These are phyloP conservation scores for Pugionium dolabratum DNA, from an alignment of 345 rosid genomes.

Conservation along the genomic window DNA sequence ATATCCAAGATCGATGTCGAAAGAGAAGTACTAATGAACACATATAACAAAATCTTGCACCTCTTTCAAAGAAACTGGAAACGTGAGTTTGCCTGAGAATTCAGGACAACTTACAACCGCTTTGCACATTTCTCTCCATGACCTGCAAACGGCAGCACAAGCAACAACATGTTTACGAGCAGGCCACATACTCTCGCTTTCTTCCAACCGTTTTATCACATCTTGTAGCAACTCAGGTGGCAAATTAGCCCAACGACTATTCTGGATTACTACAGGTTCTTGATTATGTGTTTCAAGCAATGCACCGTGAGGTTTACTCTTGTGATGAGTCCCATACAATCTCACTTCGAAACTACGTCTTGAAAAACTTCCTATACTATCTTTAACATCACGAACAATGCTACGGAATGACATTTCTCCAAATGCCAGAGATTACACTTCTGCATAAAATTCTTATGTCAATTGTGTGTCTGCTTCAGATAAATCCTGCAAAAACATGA, in stretches of 20 bases:
- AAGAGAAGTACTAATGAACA: neutral
- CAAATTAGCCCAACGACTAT: constrained; percentile 72
- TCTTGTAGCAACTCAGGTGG: constrained; percentile 76
- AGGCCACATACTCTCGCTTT: constrained; percentile 77
- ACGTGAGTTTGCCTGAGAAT: constrained; percentile 71
- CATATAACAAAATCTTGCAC: constrained; percentile 28
- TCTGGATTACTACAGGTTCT: constrained; percentile 51
- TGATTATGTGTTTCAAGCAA: constrained; percentile 53
- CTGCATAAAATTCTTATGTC: constrained; percentile 38
- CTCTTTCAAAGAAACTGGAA: constrained; percentile 83
- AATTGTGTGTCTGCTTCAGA: constrained; percentile 54
- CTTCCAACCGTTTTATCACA: constrained; percentile 76
- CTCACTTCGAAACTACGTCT: constrained; percentile 73
- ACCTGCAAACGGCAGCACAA: constrained; percentile 75
- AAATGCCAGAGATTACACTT: constrained; percentile 41
- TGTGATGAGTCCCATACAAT: constrained; percentile 52
- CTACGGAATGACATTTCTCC: constrained; percentile 72
- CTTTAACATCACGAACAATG: constrained; percentile 78
- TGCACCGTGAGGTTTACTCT: constrained; percentile 65
- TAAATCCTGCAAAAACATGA: neutral
- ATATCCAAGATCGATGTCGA: neutral
- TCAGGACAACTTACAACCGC: constrained; percentile 68
- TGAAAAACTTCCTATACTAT: constrained; percentile 81
- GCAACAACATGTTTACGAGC: constrained; percentile 76
- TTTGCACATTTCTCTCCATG: constrained; percentile 86